These are phyloP conservation scores for Paramecium sonneborni DNA, from an alignment of 73 alveolate genomes.

Conservation along the genomic window DNA sequence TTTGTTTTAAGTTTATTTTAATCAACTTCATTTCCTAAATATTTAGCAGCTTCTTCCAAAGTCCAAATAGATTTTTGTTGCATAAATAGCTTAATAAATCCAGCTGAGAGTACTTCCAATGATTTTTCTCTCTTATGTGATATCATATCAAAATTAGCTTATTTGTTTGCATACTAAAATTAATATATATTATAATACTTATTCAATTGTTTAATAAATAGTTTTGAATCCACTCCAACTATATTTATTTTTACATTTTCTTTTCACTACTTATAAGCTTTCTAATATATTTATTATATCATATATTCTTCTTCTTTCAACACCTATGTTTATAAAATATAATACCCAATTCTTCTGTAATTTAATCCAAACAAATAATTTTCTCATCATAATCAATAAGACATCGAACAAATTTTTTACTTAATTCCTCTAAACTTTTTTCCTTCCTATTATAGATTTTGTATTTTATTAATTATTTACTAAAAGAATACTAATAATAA, in stretches of 20 bases:
- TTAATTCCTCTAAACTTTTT: constrained; percentile 84
- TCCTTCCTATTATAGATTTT: constrained; percentile 75
- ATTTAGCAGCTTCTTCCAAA: constrained; percentile 83
- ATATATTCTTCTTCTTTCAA: constrained; percentile 83
- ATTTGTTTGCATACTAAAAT: constrained; percentile 32
- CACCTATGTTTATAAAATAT: constrained; percentile 9
- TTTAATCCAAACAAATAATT: constrained; percentile 72
- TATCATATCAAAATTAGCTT: background rate
- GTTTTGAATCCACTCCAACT: constrained; percentile 80
- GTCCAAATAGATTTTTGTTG: constrained; percentile 70
- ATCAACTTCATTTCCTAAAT: constrained; percentile 71
- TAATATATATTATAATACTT: background rate
- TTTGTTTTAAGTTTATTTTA: constrained; percentile 76
- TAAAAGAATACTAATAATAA: background rate
- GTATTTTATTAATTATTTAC: background rate
- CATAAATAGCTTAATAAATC: constrained; percentile 73
- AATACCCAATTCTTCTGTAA: constrained; percentile 69
- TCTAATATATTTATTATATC: constrained; percentile 85
- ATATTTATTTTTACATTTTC: constrained; percentile 80
- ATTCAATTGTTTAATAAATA: constrained; percentile 50
- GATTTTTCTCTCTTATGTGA: constrained; percentile 76
- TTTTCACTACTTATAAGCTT: constrained; percentile 73
- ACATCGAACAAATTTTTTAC: constrained; percentile 72
- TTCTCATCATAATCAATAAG: constrained; percentile 67
- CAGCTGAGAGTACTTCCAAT: constrained; percentile 76